These are phyloP conservation scores for Grosmannia serpens DNA, from an alignment of 2,329 filamentous ascomycete genomes.

Conservation along the genomic window DNA sequence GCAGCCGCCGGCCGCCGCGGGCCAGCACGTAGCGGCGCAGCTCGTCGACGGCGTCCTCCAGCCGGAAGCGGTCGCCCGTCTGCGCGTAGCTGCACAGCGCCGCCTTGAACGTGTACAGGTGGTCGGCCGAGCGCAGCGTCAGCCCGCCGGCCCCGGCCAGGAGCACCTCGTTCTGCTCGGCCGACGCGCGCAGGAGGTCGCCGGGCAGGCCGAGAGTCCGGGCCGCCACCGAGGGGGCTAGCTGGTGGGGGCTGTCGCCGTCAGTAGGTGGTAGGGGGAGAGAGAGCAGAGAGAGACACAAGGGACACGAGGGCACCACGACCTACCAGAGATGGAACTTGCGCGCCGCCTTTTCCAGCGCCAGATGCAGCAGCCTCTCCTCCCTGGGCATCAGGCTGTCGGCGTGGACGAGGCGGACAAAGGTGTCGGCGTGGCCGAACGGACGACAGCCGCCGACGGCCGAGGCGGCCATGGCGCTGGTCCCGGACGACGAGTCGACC, in stretches of 20 bases:
- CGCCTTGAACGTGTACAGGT: slow-evolving; percentile 52
- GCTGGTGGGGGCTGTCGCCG: slow-evolving; percentile 25
- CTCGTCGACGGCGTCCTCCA: slow-evolving; percentile 53
- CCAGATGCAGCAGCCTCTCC: slow-evolving; percentile 33
- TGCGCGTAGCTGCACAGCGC: slow-evolving; percentile 46
- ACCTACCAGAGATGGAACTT: slow-evolving; percentile 32
- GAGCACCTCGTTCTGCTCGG: slow-evolving; percentile 48
- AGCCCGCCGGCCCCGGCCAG: slow-evolving; percentile 46
- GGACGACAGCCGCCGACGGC: not conserved
- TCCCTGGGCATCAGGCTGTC: slow-evolving; percentile 32
- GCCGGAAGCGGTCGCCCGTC: slow-evolving; percentile 28
- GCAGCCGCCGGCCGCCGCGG: slow-evolving; percentile 34
- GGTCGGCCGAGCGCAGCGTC: slow-evolving; percentile 47
- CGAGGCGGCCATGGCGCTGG: slow-evolving; percentile 8
- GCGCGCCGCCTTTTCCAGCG: slow-evolving; percentile 40
- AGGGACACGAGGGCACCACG: not conserved
- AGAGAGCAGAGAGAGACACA: not conserved
- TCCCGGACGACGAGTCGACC: slow-evolving; percentile 11
- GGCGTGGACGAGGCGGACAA: slow-evolving; percentile 37
- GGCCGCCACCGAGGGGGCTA: slow-evolving; percentile 31
- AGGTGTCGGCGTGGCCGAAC: slow-evolving; percentile 18
- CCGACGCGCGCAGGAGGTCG: slow-evolving; percentile 43
- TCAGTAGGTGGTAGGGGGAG: slow-evolving; percentile 3
- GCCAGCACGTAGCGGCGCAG: slow-evolving; percentile 47
- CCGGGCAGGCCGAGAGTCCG: slow-evolving; percentile 33